Percentiles rank a stretch among this genome's conserved stretches.
Evolutionary conservation across 2,329 filamentous ascomycete species (phyloP).

Genomic region (Reticulascus tulasneorum): DNA sequence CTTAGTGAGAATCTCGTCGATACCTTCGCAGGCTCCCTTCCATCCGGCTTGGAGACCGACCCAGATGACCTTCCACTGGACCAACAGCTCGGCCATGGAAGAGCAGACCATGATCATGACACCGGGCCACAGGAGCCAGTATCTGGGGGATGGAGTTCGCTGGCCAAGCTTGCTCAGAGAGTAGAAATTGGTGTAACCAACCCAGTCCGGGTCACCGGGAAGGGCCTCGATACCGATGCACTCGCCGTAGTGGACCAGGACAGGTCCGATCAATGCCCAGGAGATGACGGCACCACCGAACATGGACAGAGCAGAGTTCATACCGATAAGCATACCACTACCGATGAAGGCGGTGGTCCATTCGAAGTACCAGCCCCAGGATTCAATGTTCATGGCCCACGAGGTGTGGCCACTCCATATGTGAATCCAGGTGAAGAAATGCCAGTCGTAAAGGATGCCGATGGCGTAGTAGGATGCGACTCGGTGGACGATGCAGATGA

Average conservation of each 20-base stretch:
- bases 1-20: conserved; percentile 26
- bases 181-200: conserved; percentile 23
- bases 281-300: conserved; percentile 51
- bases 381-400: conserved; percentile 48
- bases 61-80: conserved; percentile 33
- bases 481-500: conserved; percentile 45
- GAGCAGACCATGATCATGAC: conserved; percentile 40
- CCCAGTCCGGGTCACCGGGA: conserved; percentile 22
- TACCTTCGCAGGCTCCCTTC: conserved; percentile 21
- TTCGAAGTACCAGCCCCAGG: conserved; percentile 59
- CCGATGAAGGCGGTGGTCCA: conserved; percentile 59
- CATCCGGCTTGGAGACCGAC: conserved; percentile 30
- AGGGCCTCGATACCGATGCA: conserved; percentile 38
- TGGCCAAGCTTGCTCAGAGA: conserved; percentile 24
- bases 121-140: conserved; percentile 41
- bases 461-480: conserved; percentile 55
- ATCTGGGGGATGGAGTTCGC: conserved; percentile 30
- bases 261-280: conserved; percentile 48
- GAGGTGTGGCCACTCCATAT: conserved; percentile 51
- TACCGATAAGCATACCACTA: conserved; percentile 45
- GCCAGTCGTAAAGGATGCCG: conserved; percentile 59
- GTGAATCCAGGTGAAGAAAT: conserved; percentile 49
- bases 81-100: conserved; percentile 34
- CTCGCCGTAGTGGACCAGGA: conserved; percentile 46
- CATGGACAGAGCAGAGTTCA: conserved; percentile 56